phyloP scores from a whole-genome alignment of 179 eudicot species.

The Beta corolliflora region DNA sequence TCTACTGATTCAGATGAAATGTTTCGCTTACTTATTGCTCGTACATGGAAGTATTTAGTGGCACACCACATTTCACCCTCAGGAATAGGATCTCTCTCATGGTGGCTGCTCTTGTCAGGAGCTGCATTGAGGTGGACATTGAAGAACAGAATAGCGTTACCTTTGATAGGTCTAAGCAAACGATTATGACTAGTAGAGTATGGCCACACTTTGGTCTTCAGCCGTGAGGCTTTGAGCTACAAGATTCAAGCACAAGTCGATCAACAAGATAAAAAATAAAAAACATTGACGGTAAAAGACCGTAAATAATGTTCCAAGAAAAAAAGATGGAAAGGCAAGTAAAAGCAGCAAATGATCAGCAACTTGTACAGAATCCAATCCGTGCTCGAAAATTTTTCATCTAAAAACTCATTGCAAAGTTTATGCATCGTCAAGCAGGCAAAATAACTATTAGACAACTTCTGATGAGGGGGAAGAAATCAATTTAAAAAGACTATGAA shows the following conservation, averaged over 20 bases:
- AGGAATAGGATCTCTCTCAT: conserved; percentile 64
- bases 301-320: background rate
- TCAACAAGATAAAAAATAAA: background rate
- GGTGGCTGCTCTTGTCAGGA: conserved; percentile 66
- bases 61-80: conserved; percentile 88
- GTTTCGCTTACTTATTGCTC: conserved; percentile 24
- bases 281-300: background rate
- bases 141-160: conserved; percentile 85
- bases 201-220: conserved; percentile 49
- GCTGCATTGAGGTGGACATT: conserved; percentile 67
- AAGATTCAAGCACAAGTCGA: conserved; percentile 10
- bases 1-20: conserved; percentile 28
- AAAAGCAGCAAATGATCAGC: conserved; percentile 2
- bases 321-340: background rate
- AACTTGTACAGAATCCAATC: too few relatives aligned
- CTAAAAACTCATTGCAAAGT: background rate
- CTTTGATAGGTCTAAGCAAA: conserved; percentile 61
- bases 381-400: background rate
- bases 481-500: background rate
- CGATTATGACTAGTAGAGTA: conserved; percentile 35
- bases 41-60: conserved; percentile 58
- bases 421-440: background rate
- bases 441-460: background rate
- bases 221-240: conserved; percentile 41
- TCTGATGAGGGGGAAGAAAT: background rate